Percentiles rank a stretch among this genome's conserved stretches.
Evolutionary conservation across 2,329 filamentous ascomycete genomes (phyloP).

Genomic region (Cytospora chrysosperma): DNA sequence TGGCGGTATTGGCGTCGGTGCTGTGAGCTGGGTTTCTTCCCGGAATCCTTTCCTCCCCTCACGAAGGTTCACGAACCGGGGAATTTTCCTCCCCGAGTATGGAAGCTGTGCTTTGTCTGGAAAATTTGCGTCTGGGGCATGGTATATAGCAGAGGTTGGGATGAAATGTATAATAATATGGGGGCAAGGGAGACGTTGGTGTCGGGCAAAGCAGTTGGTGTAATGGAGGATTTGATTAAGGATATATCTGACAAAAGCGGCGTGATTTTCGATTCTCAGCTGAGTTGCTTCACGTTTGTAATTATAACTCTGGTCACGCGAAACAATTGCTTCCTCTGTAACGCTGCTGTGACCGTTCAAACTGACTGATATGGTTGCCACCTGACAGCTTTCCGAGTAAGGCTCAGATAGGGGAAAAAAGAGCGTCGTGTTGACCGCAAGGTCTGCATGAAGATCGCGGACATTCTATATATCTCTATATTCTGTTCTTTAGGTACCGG

Average conservation of each 20-base stretch:
- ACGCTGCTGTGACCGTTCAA: no score
- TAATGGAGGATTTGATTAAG: no score
- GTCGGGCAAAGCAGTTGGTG: neutral
- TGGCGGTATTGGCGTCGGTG: neutral
- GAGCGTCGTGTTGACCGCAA: neutral
- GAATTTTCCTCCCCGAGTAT: neutral
- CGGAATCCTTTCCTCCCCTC: neutral
- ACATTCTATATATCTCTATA: neutral
- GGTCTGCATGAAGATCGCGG: neutral
- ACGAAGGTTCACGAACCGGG: neutral
- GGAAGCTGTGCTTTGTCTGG: neutral
- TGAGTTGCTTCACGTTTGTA: neutral
- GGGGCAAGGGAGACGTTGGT: neutral
- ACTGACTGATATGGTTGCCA: no score
- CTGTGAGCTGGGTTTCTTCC: neutral
- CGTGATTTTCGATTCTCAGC: neutral
- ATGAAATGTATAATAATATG: neutral
- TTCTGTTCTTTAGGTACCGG: no score
- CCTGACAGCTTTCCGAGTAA: no score
- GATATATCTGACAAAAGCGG: neutral
- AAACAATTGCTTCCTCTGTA: neutral
- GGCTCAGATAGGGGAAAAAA: no score
- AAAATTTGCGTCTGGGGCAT: neutral
- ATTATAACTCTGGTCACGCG: neutral
- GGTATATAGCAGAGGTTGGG: neutral